phyloP scores from a whole-genome alignment of 306 rosid species.

The Gynostemma pentaphyllum region DNA sequence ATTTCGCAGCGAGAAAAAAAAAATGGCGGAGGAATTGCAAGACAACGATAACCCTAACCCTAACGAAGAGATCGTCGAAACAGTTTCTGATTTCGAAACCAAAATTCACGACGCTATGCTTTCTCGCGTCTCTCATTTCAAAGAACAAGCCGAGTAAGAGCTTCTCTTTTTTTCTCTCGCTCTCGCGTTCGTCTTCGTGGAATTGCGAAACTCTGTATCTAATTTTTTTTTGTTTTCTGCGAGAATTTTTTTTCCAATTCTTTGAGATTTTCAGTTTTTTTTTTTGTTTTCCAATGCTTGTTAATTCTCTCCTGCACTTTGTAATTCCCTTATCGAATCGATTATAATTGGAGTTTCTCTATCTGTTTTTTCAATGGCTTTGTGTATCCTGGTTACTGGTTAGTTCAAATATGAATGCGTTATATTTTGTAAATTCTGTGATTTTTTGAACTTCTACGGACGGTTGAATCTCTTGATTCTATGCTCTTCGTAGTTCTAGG shows the following conservation, averaged over 20 bases:
- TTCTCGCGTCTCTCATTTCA: conserved; percentile 59
- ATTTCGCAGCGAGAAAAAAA: neutral
- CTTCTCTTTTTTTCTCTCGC: conserved; percentile 2
- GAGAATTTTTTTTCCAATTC: neutral
- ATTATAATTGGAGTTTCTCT: neutral
- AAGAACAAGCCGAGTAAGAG: conserved; percentile 57
- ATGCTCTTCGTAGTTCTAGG: neutral
- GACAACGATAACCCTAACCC: conserved; percentile 22
- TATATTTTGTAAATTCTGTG: neutral
- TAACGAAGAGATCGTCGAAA: conserved; percentile 6
- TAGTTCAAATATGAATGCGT: neutral
- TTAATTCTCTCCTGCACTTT: neutral
- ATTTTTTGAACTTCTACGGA: neutral
- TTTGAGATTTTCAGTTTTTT: neutral
- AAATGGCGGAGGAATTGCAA: conserved; percentile 44
- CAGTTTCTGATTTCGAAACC: conserved; percentile 30
- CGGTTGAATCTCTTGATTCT: neutral
- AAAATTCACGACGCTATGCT: conserved; percentile 47
- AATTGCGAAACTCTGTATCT: neutral
- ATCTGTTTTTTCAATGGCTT: too few species aligned
- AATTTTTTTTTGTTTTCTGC: neutral
- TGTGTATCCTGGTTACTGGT: neutral
- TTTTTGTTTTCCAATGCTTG: neutral
- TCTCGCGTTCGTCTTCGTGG: neutral
- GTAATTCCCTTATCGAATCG: neutral